Conservation (phyloP, 345 rosid genomes). For the Aquilaria yunnanensis region DNA sequence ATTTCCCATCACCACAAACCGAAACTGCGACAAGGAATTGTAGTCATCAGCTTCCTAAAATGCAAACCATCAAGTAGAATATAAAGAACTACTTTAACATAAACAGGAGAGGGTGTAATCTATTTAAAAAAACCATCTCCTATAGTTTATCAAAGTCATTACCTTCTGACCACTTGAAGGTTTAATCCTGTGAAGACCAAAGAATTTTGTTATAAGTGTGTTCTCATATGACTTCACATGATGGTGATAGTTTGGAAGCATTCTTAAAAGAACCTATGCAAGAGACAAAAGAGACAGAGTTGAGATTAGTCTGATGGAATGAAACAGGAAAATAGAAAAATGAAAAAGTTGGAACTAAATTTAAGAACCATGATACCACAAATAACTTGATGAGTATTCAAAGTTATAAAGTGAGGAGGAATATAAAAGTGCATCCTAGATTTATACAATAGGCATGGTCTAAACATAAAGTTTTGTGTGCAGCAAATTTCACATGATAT, state of each 20-base stretch:
- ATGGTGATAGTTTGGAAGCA: conserved; percentile 93
- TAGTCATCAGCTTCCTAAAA: conserved; percentile 19
- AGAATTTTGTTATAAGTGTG: conserved; percentile 93
- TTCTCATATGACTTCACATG: conserved; percentile 90
- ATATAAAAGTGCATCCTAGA: too few species aligned
- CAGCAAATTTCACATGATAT: too few species aligned
- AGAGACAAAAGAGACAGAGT: conserved; percentile 3
- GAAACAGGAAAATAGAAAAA: conserved; percentile 4
- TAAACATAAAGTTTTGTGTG: too few species aligned
- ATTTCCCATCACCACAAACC: conserved; percentile 99
- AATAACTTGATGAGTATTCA: too few species aligned
- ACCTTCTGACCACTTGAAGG: conserved; percentile 99
- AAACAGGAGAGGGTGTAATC: not conserved
- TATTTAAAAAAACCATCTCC: not conserved
- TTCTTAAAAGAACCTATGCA: conserved; percentile 80
- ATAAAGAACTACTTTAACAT: too few species aligned
- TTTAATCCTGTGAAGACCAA: conserved; percentile 99
- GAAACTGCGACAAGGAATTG: conserved; percentile 56
- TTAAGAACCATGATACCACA: too few species aligned
- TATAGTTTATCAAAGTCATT: conserved; percentile 7
- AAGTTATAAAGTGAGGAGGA: too few species aligned
- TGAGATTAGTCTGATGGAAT: not conserved
- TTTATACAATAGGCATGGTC: too few species aligned
- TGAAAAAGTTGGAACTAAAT: conserved; percentile 3
- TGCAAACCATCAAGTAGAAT: too few species aligned